Base-by-base conservation (phyloP, 2,329 filamentous ascomycete species). In the Fusarium pseudonygamai region DNA sequence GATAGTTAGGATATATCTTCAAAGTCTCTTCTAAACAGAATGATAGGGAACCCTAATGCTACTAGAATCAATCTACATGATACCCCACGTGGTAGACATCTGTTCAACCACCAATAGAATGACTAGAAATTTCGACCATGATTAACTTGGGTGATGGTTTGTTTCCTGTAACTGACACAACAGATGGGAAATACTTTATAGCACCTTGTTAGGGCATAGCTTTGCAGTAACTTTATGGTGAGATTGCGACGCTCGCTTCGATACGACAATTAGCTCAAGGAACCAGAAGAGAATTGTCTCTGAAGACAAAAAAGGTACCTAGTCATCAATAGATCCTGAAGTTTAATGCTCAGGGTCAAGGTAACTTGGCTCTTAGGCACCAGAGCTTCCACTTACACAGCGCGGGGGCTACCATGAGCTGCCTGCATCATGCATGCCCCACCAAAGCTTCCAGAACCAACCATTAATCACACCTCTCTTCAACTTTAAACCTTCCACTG, bases 361-460 rank as follows among this genome's bases (percentile, higher is more conserved):
- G 28, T 7, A 24, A 47, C 45, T 18, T 50, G 3, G 12, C 12
- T 40, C 39, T n/a, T 43, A 20, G 12, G 30, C n/a, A 20, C 30
- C 14, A 53, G 20, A 53, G 50, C 50, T 53, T 53, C 24, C 28
- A 63, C 42, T 61, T 47, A 47, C 18, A 46, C 39, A 15, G 30
- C n/a, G 30, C 30, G 16, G 47, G 30, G 16, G 20, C n/a, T 43
- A 63, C 20, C n/a, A n/a, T n/a, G 40, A 28, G 26, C 18, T 57
- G 55, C 55, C 62, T 64, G 24, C 50, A 42, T 60, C 46, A 45
- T 61, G 53, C 46, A 45, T 61, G 53, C 78, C 79, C 77, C 79
- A 78, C 64, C 76, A 59, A 76, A 81, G 79, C 80, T 81, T 82
- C 78, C 74, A 79, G 76, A 79, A 79, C 69, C 73, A 72, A 71